Conservation (phyloP, 2,329 filamentous ascomycete species). For the Aureobasidium sp. region DNA sequence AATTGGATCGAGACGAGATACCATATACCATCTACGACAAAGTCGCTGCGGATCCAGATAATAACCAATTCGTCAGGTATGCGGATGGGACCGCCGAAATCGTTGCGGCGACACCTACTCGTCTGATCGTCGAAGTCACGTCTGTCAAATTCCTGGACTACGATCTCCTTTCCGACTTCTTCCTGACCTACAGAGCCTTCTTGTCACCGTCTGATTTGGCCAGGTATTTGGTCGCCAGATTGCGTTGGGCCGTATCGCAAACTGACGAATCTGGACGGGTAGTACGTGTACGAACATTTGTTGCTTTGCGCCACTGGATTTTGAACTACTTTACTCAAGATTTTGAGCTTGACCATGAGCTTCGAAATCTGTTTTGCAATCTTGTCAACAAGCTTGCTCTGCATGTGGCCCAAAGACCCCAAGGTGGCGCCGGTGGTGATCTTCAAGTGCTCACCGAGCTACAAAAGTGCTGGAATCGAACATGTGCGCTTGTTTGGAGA, state of each 20-base stretch:
- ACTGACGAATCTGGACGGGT: slow-evolving; percentile 81
- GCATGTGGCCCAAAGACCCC: slow-evolving; percentile 41
- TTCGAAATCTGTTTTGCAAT: slow-evolving; percentile 71
- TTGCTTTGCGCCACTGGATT: slow-evolving; percentile 93
- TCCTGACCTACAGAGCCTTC: slow-evolving; percentile 87
- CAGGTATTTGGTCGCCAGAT: slow-evolving; percentile 71
- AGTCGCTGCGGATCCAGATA: slow-evolving; percentile 73
- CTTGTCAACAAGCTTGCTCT: slow-evolving; percentile 60
- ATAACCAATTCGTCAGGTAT: slow-evolving; percentile 75
- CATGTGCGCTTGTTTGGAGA: slow-evolving; percentile 87
- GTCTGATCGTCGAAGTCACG: slow-evolving; percentile 91
- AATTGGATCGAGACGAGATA: slow-evolving; percentile 1
- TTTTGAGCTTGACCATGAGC: slow-evolving; percentile 66
- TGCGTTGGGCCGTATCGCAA: slow-evolving; percentile 77
- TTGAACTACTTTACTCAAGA: slow-evolving; percentile 97
- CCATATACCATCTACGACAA: slow-evolving; percentile 69
- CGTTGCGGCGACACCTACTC: slow-evolving; percentile 78
- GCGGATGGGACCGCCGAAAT: slow-evolving; percentile 63
- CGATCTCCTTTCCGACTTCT: slow-evolving; percentile 94
- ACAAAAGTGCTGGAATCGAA: slow-evolving; percentile 94
- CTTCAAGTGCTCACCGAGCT: slow-evolving; percentile 87
- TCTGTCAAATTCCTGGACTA: slow-evolving; percentile 95
- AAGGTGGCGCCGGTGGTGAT: slow-evolving; percentile 52
- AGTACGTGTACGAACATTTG: slow-evolving; percentile 91
- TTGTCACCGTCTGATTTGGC: slow-evolving; percentile 68